Base-by-base conservation (phyloP, 2,329 filamentous ascomycete genomes). In the Karstenula rhodostoma region DNA sequence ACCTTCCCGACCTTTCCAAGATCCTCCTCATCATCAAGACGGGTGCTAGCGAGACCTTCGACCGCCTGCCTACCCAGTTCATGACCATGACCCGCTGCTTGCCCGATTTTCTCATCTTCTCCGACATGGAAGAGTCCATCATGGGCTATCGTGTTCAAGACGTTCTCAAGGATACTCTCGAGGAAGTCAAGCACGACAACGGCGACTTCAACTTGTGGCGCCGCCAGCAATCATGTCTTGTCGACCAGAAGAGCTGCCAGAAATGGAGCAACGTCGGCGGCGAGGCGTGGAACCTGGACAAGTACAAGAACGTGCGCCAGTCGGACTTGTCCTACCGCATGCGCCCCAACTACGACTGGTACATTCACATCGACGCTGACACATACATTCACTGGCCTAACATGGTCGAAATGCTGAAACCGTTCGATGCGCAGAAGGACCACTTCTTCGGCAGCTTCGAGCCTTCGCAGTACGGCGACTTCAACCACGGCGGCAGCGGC, bases 331-430 rank as follows among this genome's bases (percentile, higher is more conserved):
- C 56, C 25, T 58, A 46, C 47, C 22, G 19, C 19, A 47, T 47
- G 56, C 56, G 56, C 19, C 56, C 56, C 29, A 48, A 58, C 42
- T 58, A 58, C 49, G 56, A 58, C 13, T 58, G 49, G 56, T 58
- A 58, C 42, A 47, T 58, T 42, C 40, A 53, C 56, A 53, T 58
- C 29, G 56, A 58, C 22, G 56, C 49, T 15, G 56, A 58, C 43
- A 58, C 56, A 10, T 58, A 58, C 47, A 19, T 58, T 5, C 56
- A 53, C 43, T 58, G 49, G 56, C 56, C 56, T 29, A 58, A 58
- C 44, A 53, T 53, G 56, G 17, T 58, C n/a, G 40, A 58, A 29
- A 47, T 53, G 49, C 48, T 58, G 22, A 58, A 53, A 19, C 49
- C 43, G 22, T 50, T 50, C 12, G 40, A 47, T 25, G 42, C 49